Conservation (phyloP, 768 basidiomycete genomes). For the Xerocomellus chrysenteron region DNA sequence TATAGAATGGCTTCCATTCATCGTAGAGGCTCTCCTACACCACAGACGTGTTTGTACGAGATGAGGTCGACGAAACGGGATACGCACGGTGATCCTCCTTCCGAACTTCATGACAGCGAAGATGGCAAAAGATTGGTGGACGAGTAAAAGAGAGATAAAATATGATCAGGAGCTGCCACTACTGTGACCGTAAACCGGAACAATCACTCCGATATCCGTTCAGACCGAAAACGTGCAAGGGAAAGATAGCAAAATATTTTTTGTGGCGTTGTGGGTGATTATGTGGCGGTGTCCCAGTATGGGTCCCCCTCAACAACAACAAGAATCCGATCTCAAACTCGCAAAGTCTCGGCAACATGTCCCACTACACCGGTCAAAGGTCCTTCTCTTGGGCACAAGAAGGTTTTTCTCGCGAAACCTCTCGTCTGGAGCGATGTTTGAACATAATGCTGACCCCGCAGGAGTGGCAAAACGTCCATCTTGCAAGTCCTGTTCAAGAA, state of each 20-base stretch:
- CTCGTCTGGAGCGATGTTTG: neutral
- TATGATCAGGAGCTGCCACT: neutral
- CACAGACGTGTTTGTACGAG: neutral
- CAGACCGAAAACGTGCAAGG: neutral
- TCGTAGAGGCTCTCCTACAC: conserved; percentile 76
- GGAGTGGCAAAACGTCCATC: conserved; percentile 91
- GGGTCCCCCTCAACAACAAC: conserved; percentile 6
- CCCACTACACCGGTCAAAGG: conserved; percentile 50
- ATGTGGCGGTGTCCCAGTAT: conserved; percentile 11
- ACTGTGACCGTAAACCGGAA: neutral
- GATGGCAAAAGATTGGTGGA: neutral
- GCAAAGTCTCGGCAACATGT: conserved; percentile 15
- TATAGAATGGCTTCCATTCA: conserved; percentile 89
- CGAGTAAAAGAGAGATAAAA: neutral
- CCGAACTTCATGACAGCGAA: conserved; percentile 70
- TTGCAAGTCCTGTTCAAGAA: conserved; percentile 90
- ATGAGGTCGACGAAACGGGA: neutral
- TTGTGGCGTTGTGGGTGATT: no score
- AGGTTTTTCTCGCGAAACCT: conserved; percentile 39
- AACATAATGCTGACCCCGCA: conserved; percentile 29
- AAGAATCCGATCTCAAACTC: conserved; percentile 13
- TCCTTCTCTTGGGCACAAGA: conserved; percentile 70
- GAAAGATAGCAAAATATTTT: no score
- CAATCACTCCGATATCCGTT: neutral
- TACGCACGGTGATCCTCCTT: conserved; percentile 65